A percentile compares a stretch with the other conserved stretches of the same genome.
Evolutionary conservation across 495 filamentous ascomycete species (phyloP).

Genomic region (Bacidia gigantensis): DNA sequence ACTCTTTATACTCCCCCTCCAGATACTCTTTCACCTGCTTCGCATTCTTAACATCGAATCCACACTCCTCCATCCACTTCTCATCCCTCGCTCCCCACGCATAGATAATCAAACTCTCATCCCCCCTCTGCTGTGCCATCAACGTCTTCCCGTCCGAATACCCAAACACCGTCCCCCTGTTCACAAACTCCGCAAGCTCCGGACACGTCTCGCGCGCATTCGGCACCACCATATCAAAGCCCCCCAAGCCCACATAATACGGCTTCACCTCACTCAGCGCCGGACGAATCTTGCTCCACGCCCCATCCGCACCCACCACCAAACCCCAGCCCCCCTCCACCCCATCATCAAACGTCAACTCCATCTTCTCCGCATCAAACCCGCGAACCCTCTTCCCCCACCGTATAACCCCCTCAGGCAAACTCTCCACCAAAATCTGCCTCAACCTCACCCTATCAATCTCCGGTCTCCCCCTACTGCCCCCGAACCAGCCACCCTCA

Average conservation of each 20-base stretch:
- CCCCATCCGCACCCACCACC: slow-evolving; percentile 49
- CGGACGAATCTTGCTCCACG: slow-evolving; percentile 40
- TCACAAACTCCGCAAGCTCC: slow-evolving; percentile 27
- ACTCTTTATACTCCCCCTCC: slow-evolving; percentile 16
- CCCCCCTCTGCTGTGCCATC: slow-evolving; percentile 31
- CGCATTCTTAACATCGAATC: slow-evolving; percentile 16
- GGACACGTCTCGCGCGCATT: slow-evolving; percentile 22
- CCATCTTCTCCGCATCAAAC: neutral
- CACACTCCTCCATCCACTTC: slow-evolving; percentile 28
- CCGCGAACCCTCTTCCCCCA: slow-evolving; percentile 10
- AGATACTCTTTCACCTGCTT: slow-evolving; percentile 12
- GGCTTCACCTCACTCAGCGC: slow-evolving; percentile 35
- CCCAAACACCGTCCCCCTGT: slow-evolving; percentile 31
- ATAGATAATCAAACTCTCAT: slow-evolving; percentile 31
- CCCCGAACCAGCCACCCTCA: slow-evolving; percentile 10
- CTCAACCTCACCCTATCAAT: slow-evolving; percentile 35
- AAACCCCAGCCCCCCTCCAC: slow-evolving; percentile 32
- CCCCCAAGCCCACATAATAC: slow-evolving; percentile 33
- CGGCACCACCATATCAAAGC: slow-evolving; percentile 24
- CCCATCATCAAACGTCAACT: slow-evolving; percentile 20
- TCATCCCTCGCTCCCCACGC: slow-evolving; percentile 19
- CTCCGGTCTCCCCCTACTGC: slow-evolving; percentile 33
- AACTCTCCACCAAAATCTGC: slow-evolving; percentile 25
- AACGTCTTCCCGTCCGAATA: slow-evolving; percentile 29
- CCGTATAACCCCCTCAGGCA: slow-evolving; percentile 17